Percentiles rank a stretch among this genome's conserved stretches.
Conservation (phyloP, 2,329 filamentous ascomycete species). For the Hawksworthiomyces lignivorus region DNA sequence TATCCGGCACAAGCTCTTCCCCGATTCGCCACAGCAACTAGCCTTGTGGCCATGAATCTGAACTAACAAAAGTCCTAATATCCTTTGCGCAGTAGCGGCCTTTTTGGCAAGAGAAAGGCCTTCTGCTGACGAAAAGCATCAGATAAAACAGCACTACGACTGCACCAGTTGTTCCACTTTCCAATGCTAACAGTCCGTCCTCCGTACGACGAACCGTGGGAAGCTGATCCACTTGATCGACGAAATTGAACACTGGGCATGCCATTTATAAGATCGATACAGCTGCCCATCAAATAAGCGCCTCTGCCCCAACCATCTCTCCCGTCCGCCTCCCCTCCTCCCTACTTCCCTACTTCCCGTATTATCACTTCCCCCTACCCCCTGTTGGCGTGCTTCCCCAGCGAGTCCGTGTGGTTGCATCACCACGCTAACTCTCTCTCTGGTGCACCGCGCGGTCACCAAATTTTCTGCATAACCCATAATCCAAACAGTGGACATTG, state of each 20-base stretch:
- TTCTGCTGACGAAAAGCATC: neutral
- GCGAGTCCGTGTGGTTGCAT: slow-evolving; percentile 10
- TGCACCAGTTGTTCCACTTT: too few species aligned
- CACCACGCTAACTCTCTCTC: neutral
- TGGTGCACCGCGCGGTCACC: neutral
- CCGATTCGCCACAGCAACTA: slow-evolving; percentile 1
- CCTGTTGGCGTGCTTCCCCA: neutral
- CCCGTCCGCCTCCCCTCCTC: neutral
- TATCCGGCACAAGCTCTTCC: slow-evolving; percentile 3
- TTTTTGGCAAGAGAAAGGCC: neutral
- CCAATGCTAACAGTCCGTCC: too few species aligned
- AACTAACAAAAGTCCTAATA: too few species aligned
- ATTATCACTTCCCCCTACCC: neutral
- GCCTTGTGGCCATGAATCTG: too few species aligned
- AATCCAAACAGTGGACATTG: neutral
- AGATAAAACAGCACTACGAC: too few species aligned
- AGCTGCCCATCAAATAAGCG: slow-evolving; percentile 1
- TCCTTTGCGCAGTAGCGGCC: neutral
- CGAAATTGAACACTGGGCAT: neutral
- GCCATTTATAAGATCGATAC: neutral
- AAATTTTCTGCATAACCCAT: neutral
- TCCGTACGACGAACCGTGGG: too few species aligned
- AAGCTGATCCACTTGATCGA: neutral
- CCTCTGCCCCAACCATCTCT: neutral
- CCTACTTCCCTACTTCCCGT: neutral